Base-by-base conservation (phyloP, 371 early-diverging fungal genomes). In the Rhizopus microsporus region DNA sequence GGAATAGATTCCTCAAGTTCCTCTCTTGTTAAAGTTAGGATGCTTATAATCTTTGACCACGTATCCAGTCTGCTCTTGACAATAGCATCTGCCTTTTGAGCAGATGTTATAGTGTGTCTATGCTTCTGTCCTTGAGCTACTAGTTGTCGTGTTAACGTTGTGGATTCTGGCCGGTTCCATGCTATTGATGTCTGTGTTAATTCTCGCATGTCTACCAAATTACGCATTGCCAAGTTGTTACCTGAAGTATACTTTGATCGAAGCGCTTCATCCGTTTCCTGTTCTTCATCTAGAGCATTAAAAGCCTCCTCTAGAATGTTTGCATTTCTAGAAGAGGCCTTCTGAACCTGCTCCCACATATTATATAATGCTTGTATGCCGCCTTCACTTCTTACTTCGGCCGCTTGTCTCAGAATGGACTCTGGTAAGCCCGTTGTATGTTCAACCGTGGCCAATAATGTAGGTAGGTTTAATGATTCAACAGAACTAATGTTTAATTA, bases 361-460 rank as follows among this genome's bases (percentile, higher is more conserved):
- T 81, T 80, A 47, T 89, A 80, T 8, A 94, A 62, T 1, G 72
- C 67, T 12, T 68, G 65, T 3, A 80, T 72, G 0, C 93, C 93
- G 12, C 93, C 92, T 32, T 83, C 83, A 0, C 72, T 63, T 35
- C 86, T 77, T n/a, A 93, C 81, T 62, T 94, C 93, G 9, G 85
- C 85, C 4, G 92, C 84, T 40, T 88, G 87, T 29, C 73, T 59
- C 6, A 90, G 43, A 4, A 94, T 65, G 1, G 79, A 65, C 3
- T 83, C 81, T 13, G 95, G 95, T 23, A 94, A 52, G 0, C 92
- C 89, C 5, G 85, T 76, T 1, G 85, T 86, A 54, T 75, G 71
- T 33, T 88, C 83, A 7, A 87, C 65, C 1, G 88, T 84, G 35
- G 92, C 87, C 15, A 93, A 60, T 17, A 90, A 65, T 10, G 83